Percentiles rank a stretch among this genome's conserved stretches.
Conservation (phyloP, 2,329 filamentous ascomycete genomes). For the Fusarium sp. region DNA sequence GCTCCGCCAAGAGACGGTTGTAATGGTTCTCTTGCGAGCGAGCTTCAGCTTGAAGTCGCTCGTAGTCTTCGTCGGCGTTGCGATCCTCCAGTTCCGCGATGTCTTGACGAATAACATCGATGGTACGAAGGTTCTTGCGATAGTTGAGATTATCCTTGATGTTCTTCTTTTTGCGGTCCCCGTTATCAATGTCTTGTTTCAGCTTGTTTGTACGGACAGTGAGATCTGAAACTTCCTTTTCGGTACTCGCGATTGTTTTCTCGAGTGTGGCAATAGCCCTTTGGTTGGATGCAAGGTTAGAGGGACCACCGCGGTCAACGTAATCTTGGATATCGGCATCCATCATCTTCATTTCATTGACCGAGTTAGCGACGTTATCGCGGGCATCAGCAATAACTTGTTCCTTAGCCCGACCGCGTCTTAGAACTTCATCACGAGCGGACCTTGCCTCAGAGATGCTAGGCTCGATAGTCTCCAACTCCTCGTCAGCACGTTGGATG, state of each 20-base stretch:
- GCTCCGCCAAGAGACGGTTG: slow-evolving; percentile 76
- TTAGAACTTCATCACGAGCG: slow-evolving; percentile 79
- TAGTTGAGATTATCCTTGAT: slow-evolving; percentile 91
- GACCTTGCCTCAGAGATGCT: slow-evolving; percentile 80
- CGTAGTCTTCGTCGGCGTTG: slow-evolving; percentile 85
- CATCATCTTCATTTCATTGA: slow-evolving; percentile 80
- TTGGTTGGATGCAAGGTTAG: slow-evolving; percentile 75
- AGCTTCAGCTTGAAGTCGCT: slow-evolving; percentile 77
- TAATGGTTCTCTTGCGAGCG: slow-evolving; percentile 73
- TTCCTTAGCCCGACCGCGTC: slow-evolving; percentile 77
- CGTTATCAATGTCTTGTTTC: slow-evolving; percentile 79
- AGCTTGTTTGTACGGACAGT: slow-evolving; percentile 80
- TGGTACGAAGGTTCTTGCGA: slow-evolving; percentile 76
- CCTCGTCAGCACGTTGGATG: slow-evolving; percentile 76
- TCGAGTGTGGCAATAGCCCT: slow-evolving; percentile 76
- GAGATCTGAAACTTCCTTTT: slow-evolving; percentile 74
- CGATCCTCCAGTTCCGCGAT: slow-evolving; percentile 80
- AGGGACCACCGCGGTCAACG: slow-evolving; percentile 77
- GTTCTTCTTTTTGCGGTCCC: slow-evolving; percentile 84
- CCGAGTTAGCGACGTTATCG: slow-evolving; percentile 76
- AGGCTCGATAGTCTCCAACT: slow-evolving; percentile 79
- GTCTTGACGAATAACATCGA: slow-evolving; percentile 74
- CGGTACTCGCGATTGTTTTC: slow-evolving; percentile 70
- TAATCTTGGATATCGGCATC: slow-evolving; percentile 85
- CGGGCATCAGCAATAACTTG: slow-evolving; percentile 77